Percentiles rank a stretch among this genome's conserved stretches.
These are phyloP conservation scores for Boletellus emodensis DNA, from an alignment of 768 basidiomycete species.

Conservation along the genomic window DNA sequence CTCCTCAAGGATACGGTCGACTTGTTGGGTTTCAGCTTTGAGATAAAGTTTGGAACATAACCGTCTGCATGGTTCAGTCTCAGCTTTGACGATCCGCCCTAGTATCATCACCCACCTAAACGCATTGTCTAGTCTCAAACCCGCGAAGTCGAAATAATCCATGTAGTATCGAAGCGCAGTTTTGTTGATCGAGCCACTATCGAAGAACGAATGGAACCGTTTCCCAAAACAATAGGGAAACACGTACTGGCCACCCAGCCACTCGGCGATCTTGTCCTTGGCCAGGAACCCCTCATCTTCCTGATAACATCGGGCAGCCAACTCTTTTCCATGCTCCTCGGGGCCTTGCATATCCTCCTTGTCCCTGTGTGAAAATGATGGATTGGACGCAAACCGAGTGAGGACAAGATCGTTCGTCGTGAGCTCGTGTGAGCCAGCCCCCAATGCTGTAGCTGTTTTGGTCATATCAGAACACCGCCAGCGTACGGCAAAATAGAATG, in stretches of 20 bases:
- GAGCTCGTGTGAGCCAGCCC: constrained; percentile 49
- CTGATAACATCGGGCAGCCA: constrained; percentile 77
- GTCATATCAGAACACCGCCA: constrained; percentile 10
- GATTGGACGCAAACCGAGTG: constrained; percentile 41
- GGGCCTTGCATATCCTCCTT: constrained; percentile 58
- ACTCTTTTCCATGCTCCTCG: constrained; percentile 61
- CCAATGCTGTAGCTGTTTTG: constrained; percentile 17
- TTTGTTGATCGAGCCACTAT: constrained; percentile 73
- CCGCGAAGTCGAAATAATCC: constrained; percentile 83
- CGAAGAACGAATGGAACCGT: neutral
- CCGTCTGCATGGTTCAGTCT: constrained; percentile 42
- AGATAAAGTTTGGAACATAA: constrained; percentile 90
- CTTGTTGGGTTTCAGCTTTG: constrained; percentile 96
- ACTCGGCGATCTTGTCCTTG: constrained; percentile 93
- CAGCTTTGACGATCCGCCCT: neutral
- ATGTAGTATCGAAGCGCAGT: constrained; percentile 77
- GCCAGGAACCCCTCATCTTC: constrained; percentile 83
- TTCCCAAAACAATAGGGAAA: constrained; percentile 1
- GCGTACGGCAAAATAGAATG: constrained; percentile 16
- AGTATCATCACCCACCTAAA: constrained; percentile 59
- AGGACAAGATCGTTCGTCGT: constrained; percentile 48
- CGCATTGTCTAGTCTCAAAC: constrained; percentile 78
- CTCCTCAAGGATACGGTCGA: constrained; percentile 91
- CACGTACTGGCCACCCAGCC: constrained; percentile 88
- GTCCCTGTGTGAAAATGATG: constrained; percentile 39